phyloP scores from a whole-genome alignment of 2,329 filamentous ascomycete genomes.

The Monosporascus sp. region DNA sequence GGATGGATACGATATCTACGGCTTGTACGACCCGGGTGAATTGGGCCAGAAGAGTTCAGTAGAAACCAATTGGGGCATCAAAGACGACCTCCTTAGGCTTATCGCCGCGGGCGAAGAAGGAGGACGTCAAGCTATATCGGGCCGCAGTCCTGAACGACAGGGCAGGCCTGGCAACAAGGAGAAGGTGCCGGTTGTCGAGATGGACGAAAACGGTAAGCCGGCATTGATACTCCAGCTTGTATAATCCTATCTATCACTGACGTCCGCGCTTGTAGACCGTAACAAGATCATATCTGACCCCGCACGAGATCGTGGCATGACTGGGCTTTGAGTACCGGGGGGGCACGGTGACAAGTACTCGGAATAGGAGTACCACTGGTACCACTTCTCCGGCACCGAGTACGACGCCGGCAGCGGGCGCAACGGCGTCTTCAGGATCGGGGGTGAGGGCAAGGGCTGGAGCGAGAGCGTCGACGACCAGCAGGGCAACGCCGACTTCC shows the following conservation, averaged over 20 bases:
- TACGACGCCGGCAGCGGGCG: slow-evolving; percentile 51
- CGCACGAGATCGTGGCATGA: slow-evolving; percentile 63
- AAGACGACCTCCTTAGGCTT: slow-evolving; percentile 57
- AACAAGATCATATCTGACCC: slow-evolving; percentile 46
- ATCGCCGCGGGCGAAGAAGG: slow-evolving; percentile 40
- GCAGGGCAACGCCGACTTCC: slow-evolving; percentile 42
- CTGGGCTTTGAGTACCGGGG: slow-evolving; percentile 60
- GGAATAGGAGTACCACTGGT: slow-evolving; percentile 56
- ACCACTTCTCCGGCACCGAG: slow-evolving; percentile 65
- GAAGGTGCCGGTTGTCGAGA: slow-evolving; percentile 52
- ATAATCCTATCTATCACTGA: too few species aligned
- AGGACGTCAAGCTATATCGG: slow-evolving; percentile 57
- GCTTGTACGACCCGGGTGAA: slow-evolving; percentile 65
- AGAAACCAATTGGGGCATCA: slow-evolving; percentile 64
- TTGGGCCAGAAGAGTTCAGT: slow-evolving; percentile 63
- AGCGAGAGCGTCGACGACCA: slow-evolving; percentile 48
- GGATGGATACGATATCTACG: slow-evolving; percentile 67
- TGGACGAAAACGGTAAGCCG: slow-evolving; percentile 34
- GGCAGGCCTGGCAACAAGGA: slow-evolving; percentile 60
- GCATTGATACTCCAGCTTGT: too few species aligned
- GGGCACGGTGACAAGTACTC: slow-evolving; percentile 57
- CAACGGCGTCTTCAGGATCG: slow-evolving; percentile 60
- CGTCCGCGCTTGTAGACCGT: slow-evolving; percentile 9
- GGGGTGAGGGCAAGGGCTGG: slow-evolving; percentile 49
- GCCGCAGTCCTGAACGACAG: slow-evolving; percentile 71